Percentiles rank a stretch among this genome's conserved stretches.
Evolutionary conservation across 1,284 basidiomycete genomes (phyloP).

Genomic region (Moniliophthora roreri): DNA sequence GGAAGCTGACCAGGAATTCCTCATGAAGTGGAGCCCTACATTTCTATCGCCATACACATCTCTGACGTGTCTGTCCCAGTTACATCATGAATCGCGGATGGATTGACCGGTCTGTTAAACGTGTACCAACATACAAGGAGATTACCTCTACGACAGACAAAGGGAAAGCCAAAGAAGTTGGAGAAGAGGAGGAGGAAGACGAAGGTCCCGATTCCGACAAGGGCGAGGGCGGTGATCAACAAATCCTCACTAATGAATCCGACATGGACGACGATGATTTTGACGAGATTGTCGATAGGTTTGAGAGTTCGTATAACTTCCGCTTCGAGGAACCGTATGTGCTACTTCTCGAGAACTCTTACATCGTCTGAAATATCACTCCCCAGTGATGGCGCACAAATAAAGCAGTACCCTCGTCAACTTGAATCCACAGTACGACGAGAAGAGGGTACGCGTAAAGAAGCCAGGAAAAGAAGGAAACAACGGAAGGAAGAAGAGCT

Average conservation of each 20-base stretch:
- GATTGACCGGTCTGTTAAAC: constrained; percentile 77
- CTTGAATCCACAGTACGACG: constrained; percentile 73
- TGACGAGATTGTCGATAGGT: constrained; percentile 36
- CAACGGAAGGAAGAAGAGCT: constrained; percentile 81
- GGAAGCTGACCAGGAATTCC: constrained; percentile 79
- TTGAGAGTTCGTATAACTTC: constrained; percentile 86
- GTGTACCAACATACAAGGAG: constrained; percentile 83
- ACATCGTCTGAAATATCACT: neutral
- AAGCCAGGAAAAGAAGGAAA: constrained; percentile 74
- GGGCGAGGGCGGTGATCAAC: constrained; percentile 29
- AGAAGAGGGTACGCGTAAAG: constrained; percentile 77
- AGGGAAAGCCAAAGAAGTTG: constrained; percentile 37
- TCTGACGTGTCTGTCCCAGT: constrained; percentile 38
- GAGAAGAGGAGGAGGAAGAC: constrained; percentile 27
- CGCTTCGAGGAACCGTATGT: constrained; percentile 91
- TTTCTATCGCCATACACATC: neutral
- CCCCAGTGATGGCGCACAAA: constrained; percentile 67
- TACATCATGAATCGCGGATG: constrained; percentile 95
- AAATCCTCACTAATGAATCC: constrained; percentile 12
- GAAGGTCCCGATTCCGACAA: constrained; percentile 23
- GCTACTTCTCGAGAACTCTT: neutral
- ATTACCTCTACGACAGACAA: constrained; percentile 48
- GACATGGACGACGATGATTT: constrained; percentile 34
- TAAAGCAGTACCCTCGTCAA: constrained; percentile 79
- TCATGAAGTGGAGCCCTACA: constrained; percentile 73